A percentile compares a stretch with the other conserved stretches of the same genome.
Evolutionary conservation across 2,329 filamentous ascomycete species (phyloP).

Genomic region (Chaetothyriales sp.): DNA sequence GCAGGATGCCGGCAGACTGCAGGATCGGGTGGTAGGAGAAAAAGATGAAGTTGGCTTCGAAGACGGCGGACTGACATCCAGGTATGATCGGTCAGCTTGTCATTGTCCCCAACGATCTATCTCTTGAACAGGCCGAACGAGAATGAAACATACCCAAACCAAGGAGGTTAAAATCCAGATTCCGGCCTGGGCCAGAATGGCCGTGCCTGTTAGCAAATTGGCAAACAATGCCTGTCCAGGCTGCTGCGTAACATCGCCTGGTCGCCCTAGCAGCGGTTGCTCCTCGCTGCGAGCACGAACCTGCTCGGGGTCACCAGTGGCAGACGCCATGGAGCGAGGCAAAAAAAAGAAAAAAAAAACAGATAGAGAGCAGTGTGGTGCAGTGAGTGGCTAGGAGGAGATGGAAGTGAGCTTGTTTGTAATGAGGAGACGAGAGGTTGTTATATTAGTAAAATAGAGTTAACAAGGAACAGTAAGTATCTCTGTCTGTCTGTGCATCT

Average conservation of each 20-base stretch:
- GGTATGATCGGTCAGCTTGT: neutral
- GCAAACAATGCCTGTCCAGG: conserved; percentile 47
- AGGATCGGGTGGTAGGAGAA: conserved; percentile 72
- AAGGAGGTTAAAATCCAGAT: conserved; percentile 59
- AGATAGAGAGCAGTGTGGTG: no score
- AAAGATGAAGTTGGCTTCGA: conserved; percentile 55
- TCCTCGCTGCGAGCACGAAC: conserved; percentile 38
- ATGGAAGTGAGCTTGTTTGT: neutral
- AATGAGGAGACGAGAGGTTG: neutral
- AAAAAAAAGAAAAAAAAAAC: no score
- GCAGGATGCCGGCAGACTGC: conserved; percentile 52
- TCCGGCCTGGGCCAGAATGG: conserved; percentile 62
- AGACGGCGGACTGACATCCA: conserved; percentile 37
- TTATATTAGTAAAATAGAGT: neutral
- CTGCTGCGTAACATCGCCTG: conserved; percentile 58
- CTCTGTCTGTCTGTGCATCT: neutral
- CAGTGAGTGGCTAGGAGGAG: neutral
- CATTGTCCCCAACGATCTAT: neutral
- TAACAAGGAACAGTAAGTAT: no score
- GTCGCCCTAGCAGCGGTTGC: conserved; percentile 54
- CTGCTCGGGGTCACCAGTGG: conserved; percentile 49
- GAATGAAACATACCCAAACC: conserved; percentile 43
- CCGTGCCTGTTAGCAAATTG: conserved; percentile 61
- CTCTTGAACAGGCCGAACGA: neutral
- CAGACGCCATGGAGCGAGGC: conserved; percentile 45